Base-by-base conservation (phyloP, 2,329 filamentous ascomycete species). In the Emergomyces africanus region DNA sequence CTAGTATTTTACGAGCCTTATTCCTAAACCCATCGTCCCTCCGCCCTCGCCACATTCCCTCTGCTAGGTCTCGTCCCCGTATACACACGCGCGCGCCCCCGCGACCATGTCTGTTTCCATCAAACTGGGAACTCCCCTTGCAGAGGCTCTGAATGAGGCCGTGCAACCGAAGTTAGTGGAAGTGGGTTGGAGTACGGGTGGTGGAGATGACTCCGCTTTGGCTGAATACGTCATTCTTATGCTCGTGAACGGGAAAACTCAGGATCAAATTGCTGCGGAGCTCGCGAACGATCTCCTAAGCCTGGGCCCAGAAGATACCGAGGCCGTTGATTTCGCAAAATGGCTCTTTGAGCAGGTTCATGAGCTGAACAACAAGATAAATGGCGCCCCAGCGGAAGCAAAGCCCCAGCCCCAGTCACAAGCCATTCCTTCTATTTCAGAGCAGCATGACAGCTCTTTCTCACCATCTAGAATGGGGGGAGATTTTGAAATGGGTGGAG, bases 201-300 rank as follows among this genome's bases (percentile, higher is more conserved):
- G 86, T 62, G 87, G 89, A 66, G 83, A 84, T 68, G 90, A 92
- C 72, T 86, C 86, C 28, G 89, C 90, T 42, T 83, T 99, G 61
- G 87, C 90, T 61, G 94, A 99, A 76, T 99, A 97, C 76, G 94
- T 99, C 65, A 87, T 97, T 61, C 83, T 97, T 63, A 96, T 97
- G 92, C 83, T 99, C 37, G 89, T 89, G 63, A 97, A 96, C 75
- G 90, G 91, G 67, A 96, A 96, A 74, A 90, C 88, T 3, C 87
- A 95, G 71, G 85, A 91, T 56, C 87, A 96, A 71, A 92, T 99
- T 64, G 88, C 90, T 10, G 79, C 83, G 49, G 94, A 99, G 71
- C 83, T 99, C 15, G 88, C 91, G 1, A 87, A 86, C 64, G 94
- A 99, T 67, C 81, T 99, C 48, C 82, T 99, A 2, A 85, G 85